These are phyloP conservation scores for Lotus japonicus DNA, from an alignment of 306 rosid genomes.

Conservation along the genomic window DNA sequence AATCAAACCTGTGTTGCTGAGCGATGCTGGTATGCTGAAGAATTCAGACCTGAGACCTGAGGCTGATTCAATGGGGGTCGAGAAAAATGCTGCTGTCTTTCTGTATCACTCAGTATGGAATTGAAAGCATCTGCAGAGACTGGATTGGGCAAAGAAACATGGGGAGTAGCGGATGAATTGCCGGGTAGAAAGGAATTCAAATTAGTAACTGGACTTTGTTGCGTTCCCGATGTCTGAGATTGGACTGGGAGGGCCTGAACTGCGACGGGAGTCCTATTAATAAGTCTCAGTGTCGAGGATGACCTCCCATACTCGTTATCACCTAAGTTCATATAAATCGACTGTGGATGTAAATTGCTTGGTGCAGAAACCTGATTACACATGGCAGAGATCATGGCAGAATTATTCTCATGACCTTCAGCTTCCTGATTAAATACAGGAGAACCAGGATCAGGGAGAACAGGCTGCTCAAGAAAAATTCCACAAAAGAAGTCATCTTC, in stretches of 20 bases:
- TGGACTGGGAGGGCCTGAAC: slow-evolving; percentile 84
- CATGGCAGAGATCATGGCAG: slow-evolving; percentile 37
- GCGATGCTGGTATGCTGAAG: slow-evolving; percentile 34
- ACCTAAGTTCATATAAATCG: slow-evolving; percentile 21
- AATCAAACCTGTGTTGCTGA: slow-evolving; percentile 48
- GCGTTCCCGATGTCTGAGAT: slow-evolving; percentile 34
- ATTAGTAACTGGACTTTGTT: slow-evolving; percentile 41
- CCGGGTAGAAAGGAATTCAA: slow-evolving; percentile 31
- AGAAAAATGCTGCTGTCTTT: slow-evolving; percentile 56
- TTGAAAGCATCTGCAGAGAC: slow-evolving; percentile 23
- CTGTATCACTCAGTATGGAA: slow-evolving; percentile 42
- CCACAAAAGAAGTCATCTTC: slow-evolving; percentile 51
- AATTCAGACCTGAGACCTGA: slow-evolving; percentile 38
- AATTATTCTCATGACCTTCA: slow-evolving; percentile 32
- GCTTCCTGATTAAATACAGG: slow-evolving; percentile 44
- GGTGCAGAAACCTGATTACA: slow-evolving; percentile 32
- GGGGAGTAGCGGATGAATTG: slow-evolving; percentile 42
- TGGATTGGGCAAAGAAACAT: slow-evolving; percentile 30
- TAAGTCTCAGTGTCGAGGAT: slow-evolving; percentile 22
- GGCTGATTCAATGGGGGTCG: slow-evolving; percentile 37
- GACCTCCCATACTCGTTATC: slow-evolving; percentile 50
- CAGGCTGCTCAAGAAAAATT: slow-evolving; percentile 20
- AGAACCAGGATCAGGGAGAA: slow-evolving; percentile 34
- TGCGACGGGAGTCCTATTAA: slow-evolving; percentile 51
- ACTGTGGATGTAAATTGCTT: slow-evolving; percentile 37